These are phyloP conservation scores for Waltergamsia citrina DNA, from an alignment of 2,329 filamentous ascomycete genomes.

Conservation along the genomic window DNA sequence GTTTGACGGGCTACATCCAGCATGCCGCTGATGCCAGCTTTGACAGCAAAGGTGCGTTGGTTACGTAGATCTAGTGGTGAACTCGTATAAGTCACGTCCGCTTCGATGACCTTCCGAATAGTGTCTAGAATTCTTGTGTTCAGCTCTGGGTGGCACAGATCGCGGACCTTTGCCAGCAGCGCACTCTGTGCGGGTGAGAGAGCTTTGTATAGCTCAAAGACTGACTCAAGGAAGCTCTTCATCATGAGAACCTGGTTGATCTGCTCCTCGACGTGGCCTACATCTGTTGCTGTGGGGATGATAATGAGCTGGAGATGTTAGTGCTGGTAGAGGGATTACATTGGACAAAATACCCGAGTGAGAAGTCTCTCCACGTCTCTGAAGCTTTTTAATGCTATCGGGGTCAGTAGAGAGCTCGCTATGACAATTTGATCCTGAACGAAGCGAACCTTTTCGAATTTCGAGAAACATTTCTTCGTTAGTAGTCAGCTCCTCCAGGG, in stretches of 20 bases:
- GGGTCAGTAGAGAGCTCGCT: conserved; percentile 9
- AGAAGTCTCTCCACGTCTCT: conserved; percentile 73
- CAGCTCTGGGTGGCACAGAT: conserved; percentile 57
- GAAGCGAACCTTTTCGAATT: conserved; percentile 52
- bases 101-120: conserved; percentile 66
- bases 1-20: conserved; percentile 82
- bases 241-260: conserved; percentile 82
- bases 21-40: conserved; percentile 73
- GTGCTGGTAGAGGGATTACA: not conserved
- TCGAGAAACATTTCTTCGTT: conserved; percentile 81
- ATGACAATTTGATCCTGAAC: not conserved
- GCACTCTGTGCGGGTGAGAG: conserved; percentile 54
- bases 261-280: conserved; percentile 66
- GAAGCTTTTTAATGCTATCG: conserved; percentile 59
- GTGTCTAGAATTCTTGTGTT: conserved; percentile 50
- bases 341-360: conserved; percentile 51
- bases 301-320: conserved; percentile 56
- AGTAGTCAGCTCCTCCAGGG: conserved; percentile 69
- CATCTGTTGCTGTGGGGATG: conserved; percentile 54
- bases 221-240: conserved; percentile 67
- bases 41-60: conserved; percentile 84
- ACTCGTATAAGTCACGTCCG: conserved; percentile 69
- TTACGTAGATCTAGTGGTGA: conserved; percentile 80
- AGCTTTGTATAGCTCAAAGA: conserved; percentile 59
- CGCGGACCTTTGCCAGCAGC: conserved; percentile 58